Evolutionary conservation across 2,329 filamentous ascomycete species (phyloP).

Genomic region (Clarireedia homoeocarpa): DNA sequence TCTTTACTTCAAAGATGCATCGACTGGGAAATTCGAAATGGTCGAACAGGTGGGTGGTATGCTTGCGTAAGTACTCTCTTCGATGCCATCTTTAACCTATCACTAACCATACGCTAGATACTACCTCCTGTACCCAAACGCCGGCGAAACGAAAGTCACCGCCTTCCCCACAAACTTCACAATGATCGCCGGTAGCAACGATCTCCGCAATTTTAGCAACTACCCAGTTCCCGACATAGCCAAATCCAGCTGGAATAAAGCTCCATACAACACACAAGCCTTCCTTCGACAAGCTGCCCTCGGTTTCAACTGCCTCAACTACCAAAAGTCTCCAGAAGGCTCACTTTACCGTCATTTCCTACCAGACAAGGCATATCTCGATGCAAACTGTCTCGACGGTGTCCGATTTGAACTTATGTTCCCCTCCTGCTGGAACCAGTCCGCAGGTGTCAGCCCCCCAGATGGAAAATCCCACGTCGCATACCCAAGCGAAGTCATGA

Average conservation of each 20-base stretch:
- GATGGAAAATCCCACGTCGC: slow-evolving; percentile 61
- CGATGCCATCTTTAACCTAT: slow-evolving; percentile 13
- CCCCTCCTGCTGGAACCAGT: slow-evolving; percentile 80
- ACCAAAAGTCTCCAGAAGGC: slow-evolving; percentile 40
- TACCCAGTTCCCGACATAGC: slow-evolving; percentile 57
- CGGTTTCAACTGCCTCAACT: slow-evolving; percentile 95
- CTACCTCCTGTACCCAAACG: slow-evolving; percentile 65
- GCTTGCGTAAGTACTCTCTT: slow-evolving; percentile 59
- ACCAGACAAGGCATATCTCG: slow-evolving; percentile 71
- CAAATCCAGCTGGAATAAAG: slow-evolving; percentile 61
- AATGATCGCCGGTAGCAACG: slow-evolving; percentile 72
- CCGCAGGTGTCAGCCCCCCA: slow-evolving; percentile 42
- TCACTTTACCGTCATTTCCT: slow-evolving; percentile 76
- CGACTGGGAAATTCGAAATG: slow-evolving; percentile 42
- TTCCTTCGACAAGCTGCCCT: slow-evolving; percentile 72
- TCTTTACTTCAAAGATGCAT: slow-evolving; percentile 38
- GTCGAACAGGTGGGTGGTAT: slow-evolving; percentile 74
- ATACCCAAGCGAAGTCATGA: slow-evolving; percentile 70
- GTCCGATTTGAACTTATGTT: slow-evolving; percentile 80
- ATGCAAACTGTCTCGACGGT: slow-evolving; percentile 74
- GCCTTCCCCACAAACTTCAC: slow-evolving; percentile 72
- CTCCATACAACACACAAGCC: slow-evolving; percentile 50
- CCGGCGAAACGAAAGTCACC: slow-evolving; percentile 46
- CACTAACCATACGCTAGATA: slow-evolving; percentile 46
- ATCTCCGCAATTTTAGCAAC: slow-evolving; percentile 55